Percentiles rank a stretch among this genome's conserved stretches.
These are phyloP conservation scores for Candida namnaoensis DNA, from an alignment of 805 yeast species.

Conservation along the genomic window DNA sequence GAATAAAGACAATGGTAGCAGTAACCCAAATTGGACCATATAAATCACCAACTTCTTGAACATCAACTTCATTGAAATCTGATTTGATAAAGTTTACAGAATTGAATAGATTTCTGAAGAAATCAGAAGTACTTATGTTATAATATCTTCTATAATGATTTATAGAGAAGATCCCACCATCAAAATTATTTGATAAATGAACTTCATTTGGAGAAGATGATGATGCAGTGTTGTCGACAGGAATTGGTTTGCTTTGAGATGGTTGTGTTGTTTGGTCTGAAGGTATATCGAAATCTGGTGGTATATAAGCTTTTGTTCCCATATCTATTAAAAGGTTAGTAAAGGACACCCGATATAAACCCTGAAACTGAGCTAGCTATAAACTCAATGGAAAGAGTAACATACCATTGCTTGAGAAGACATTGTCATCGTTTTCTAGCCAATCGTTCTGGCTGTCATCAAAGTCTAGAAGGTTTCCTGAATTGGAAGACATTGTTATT, in stretches of 20 bases:
- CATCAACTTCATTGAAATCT: constrained; percentile 25
- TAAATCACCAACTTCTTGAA: constrained; percentile 48
- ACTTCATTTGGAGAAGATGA: constrained; percentile 1
- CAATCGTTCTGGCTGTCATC: constrained; percentile 7
- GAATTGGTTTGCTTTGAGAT: not conserved
- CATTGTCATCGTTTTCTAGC: constrained; percentile 16
- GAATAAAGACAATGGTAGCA: constrained; percentile 64
- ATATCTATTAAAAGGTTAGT: constrained; percentile 4
- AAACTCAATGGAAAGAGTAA: not conserved
- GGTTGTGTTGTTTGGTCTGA: not conserved
- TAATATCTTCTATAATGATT: constrained; percentile 58
- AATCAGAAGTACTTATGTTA: constrained; percentile 60
- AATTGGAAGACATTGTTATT: not conserved
- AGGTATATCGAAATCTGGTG: constrained; percentile 19
- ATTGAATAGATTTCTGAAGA: constrained; percentile 39
- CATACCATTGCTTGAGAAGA: constrained; percentile 8
- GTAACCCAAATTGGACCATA: constrained; percentile 92
- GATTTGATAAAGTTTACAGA: constrained; percentile 48
- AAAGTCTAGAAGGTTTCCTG: constrained; percentile 6
- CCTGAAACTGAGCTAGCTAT: too few species aligned
- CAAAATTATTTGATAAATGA: constrained; percentile 10
- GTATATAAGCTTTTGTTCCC: constrained; percentile 22
- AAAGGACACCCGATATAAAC: not conserved
- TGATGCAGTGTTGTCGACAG: constrained; percentile 1
- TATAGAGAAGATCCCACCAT: constrained; percentile 44